A percentile compares a stretch with the other conserved stretches of the same genome.
Evolutionary conservation across 495 filamentous ascomycete species (phyloP).

Genomic region (Xylaria palmicola): DNA sequence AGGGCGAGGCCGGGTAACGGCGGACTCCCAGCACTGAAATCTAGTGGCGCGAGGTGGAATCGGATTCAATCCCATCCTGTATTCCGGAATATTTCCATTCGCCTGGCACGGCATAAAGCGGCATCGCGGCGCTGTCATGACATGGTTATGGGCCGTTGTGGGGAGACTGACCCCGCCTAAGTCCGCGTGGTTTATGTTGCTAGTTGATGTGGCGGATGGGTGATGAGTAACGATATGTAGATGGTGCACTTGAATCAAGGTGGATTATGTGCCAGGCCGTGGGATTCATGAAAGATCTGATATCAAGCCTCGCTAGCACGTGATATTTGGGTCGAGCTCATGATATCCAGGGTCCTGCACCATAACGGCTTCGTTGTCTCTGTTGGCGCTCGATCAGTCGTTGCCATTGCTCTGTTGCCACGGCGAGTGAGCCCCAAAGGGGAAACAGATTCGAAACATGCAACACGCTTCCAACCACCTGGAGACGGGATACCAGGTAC

Average conservation of each 20-base stretch:
- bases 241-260: too few relatives aligned
- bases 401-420: neutral
- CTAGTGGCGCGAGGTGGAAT: slow-evolving; percentile 3
- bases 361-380: slow-evolving; percentile 4
- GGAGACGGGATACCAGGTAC: neutral
- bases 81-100: neutral
- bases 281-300: neutral
- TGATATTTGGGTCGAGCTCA: neutral
- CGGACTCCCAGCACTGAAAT: neutral
- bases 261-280: neutral
- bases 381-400: neutral
- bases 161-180: neutral
- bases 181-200: neutral
- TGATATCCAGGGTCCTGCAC: slow-evolving; percentile 2
- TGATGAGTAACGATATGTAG: neutral
- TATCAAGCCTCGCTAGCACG: neutral
- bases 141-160: neutral
- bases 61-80: neutral
- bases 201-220: too few relatives aligned
- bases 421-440: neutral
- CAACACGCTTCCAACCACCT: neutral
- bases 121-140: neutral
- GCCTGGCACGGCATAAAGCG: neutral
- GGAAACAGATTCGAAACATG: neutral
- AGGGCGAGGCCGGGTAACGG: neutral